Base-by-base conservation (phyloP, 2,329 filamentous ascomycete species). In the Aspergillus sp. region DNA sequence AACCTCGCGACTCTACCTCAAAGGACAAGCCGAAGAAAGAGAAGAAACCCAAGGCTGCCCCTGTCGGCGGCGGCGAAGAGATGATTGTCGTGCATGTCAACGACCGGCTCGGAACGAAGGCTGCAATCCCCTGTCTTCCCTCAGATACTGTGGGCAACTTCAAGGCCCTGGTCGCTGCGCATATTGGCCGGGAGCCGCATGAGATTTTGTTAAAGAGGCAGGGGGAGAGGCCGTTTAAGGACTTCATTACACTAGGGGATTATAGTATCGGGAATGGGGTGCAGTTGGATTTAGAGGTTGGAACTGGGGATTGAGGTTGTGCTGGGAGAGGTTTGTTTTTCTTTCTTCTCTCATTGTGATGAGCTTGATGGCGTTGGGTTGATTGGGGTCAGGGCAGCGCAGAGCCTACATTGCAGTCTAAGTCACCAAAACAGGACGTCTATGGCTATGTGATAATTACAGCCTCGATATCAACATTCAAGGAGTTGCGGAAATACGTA, bases 61-160 rank as follows among this genome's bases (percentile, higher is more conserved):
- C 80, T 7, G 72, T 76, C 64, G 77, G 74, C 45, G 79, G 82
- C 3, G 59, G 59, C 6, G 90, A 96, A 73, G 89, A 92, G 60
- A 96, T 97, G 90, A 97, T 98, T 68, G 87, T 96, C 55, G 93
- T 98, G 19, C 88, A 94, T 71, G 88, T 98, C 73, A 98, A 98
- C 76, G 94, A 98, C 77, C 87, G 94, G n/a, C 82, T 98, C 41
- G 94, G 94, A 13, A 97, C 94, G n/a, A 97, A 97, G 73, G 92
- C 93, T 17, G 90, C 91, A 56, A 95, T 98, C 66, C 94, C 94
- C 0, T 97, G 93, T 75, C 82, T 97, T 60, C 89, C 91, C 0
- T 90, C 88, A 3, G 94, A 98, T 79, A 89, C 89, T 7, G 89
- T 97, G 67, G 57, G 61, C 3, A 60, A 65, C 48, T 61, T 65